Evolutionary conservation across 75 land plant species (phyloP).

Genomic region (Cryptomeria japonica): DNA sequence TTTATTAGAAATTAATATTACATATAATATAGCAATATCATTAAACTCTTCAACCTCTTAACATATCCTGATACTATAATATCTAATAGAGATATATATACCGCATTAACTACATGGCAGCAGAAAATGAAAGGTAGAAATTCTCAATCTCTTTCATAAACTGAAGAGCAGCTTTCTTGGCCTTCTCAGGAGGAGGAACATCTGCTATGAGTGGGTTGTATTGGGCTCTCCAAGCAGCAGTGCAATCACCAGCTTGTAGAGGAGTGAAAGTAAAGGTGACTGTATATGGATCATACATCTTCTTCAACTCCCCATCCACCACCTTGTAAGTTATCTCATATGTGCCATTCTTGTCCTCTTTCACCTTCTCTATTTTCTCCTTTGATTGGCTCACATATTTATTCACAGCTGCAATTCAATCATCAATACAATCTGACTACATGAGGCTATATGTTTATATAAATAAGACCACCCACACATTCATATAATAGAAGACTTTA

Average conservation of each 20-base stretch:
- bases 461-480: not conserved
- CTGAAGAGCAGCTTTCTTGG: constrained; percentile 34
- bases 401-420: constrained; percentile 17
- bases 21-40: no score
- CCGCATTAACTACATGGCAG: not conserved
- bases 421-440: not conserved
- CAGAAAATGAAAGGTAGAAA: constrained; percentile 12
- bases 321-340: constrained; percentile 20
- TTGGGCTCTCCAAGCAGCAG: constrained; percentile 39
- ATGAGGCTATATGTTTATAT: not conserved
- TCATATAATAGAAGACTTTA: not conserved
- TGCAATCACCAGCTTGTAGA: constrained; percentile 15
- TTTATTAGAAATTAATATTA: no score
- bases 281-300: constrained; percentile 42
- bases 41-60: no score
- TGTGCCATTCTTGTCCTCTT: constrained; percentile 11
- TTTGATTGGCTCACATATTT: constrained; percentile 39
- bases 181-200: constrained; percentile 33
- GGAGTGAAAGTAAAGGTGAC: constrained; percentile 38
- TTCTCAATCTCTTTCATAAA: constrained; percentile 37
- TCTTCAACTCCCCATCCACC: constrained; percentile 22
- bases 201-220: constrained; percentile 23
- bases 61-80: no score
- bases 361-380: constrained; percentile 37
- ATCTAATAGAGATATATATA: no score